These are phyloP conservation scores for Narthecium ossifragum DNA, from an alignment of 106 monocot genomes.

Conservation along the genomic window DNA sequence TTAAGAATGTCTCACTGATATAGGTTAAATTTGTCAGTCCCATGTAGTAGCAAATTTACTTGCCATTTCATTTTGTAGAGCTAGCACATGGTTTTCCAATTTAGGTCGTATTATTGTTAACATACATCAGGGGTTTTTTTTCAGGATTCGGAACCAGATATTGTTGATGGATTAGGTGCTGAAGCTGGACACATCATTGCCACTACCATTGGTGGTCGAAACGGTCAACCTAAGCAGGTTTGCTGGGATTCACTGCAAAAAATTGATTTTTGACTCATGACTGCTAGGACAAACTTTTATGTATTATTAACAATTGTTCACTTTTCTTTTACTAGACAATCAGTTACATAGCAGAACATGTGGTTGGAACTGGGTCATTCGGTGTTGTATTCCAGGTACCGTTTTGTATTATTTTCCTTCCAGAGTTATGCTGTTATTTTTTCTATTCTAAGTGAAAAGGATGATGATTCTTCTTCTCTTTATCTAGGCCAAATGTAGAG, in stretches of 20 bases:
- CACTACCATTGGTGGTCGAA: constrained; percentile 23
- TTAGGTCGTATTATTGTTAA: not conserved
- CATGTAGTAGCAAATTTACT: not conserved
- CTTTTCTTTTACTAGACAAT: constrained; percentile 7
- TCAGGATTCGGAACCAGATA: constrained; percentile 28
- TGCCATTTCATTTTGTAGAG: not conserved
- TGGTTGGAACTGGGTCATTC: constrained; percentile 37
- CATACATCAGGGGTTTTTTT: not conserved
- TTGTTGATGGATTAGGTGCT: constrained; percentile 19
- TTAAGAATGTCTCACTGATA: not conserved
- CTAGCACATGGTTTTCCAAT: not conserved
- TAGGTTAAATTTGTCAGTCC: not conserved
- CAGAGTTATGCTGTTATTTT: not conserved
- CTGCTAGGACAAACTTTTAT: not conserved
- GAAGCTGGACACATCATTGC: constrained; percentile 28
- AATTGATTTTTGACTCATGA: not conserved
- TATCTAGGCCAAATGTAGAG: constrained; percentile 29
- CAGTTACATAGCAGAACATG: constrained; percentile 33
- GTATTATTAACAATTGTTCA: not conserved
- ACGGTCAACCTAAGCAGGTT: constrained; percentile 34
- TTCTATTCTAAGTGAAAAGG: not conserved
- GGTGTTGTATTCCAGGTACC: constrained; percentile 36
- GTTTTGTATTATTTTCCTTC: not conserved
- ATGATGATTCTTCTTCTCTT: not conserved
- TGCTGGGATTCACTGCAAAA: not conserved